Percentiles rank a stretch among this genome's conserved stretches.
Conservation (phyloP, 306 rosid species). For the Trifolium dubium region DNA sequence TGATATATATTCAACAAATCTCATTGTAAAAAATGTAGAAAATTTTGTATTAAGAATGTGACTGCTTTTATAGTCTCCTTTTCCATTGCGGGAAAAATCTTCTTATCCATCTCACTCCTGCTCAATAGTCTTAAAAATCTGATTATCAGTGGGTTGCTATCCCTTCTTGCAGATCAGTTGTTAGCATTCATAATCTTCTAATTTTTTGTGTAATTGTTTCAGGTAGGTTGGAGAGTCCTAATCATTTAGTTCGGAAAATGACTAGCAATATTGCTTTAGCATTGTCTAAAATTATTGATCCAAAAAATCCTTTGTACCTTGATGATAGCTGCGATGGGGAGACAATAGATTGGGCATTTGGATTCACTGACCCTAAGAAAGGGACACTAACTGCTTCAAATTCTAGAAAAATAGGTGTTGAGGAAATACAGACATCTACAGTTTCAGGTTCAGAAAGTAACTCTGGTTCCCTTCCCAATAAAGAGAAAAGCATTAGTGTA, state of each 20-base stretch:
- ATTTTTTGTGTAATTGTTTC: conserved; percentile 51
- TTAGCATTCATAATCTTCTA: conserved; percentile 24
- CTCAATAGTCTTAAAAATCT: conserved; percentile 28
- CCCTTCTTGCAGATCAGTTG: conserved; percentile 38
- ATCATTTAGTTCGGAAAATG: conserved; percentile 81
- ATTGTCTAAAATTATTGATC: conserved; percentile 91
- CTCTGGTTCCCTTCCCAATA: conserved; percentile 42
- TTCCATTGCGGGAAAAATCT: neutral
- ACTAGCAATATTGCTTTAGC: conserved; percentile 80
- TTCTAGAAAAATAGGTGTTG: conserved; percentile 44
- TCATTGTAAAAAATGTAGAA: conserved; percentile 11
- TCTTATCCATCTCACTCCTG: conserved; percentile 12
- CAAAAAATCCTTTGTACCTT: conserved; percentile 87
- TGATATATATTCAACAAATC: neutral
- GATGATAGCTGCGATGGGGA: conserved; percentile 79
- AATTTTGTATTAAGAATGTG: conserved; percentile 23
- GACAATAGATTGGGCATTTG: conserved; percentile 83
- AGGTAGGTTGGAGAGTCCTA: conserved; percentile 97
- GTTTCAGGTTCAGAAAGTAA: conserved; percentile 45
- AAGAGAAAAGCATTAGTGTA: conserved; percentile 38
- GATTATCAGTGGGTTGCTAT: conserved; percentile 24
- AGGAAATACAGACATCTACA: conserved; percentile 42
- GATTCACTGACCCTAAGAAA: conserved; percentile 56
- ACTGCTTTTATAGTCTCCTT: conserved; percentile 26
- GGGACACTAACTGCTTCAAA: conserved; percentile 43